Conservation (phyloP, 257 asterid species). For the Plantago major region DNA sequence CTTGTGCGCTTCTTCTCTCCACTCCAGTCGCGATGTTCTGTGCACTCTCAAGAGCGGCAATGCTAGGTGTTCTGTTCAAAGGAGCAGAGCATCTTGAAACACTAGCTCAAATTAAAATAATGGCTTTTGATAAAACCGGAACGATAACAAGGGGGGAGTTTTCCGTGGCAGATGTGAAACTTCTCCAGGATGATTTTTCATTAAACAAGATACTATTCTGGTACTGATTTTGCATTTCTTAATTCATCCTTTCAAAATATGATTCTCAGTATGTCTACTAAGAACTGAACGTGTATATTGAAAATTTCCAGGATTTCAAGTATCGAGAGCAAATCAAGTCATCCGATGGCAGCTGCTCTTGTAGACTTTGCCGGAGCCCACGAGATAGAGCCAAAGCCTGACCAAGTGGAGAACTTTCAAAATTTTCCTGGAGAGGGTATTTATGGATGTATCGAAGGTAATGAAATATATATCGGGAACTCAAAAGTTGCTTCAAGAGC, state of each 20-base stretch:
- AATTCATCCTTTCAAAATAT: not conserved
- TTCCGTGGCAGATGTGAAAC: slow-evolving; percentile 51
- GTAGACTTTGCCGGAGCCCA: slow-evolving; percentile 45
- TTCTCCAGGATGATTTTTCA: slow-evolving; percentile 43
- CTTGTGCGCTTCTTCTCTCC: slow-evolving; percentile 82
- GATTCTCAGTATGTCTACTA: not conserved
- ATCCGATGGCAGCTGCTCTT: slow-evolving; percentile 84
- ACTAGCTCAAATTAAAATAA: slow-evolving; percentile 57
- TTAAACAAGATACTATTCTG: slow-evolving; percentile 50
- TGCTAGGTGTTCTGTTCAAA: slow-evolving; percentile 71
- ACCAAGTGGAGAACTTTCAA: slow-evolving; percentile 49
- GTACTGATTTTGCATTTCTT: slow-evolving; percentile 22
- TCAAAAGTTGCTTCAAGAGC: slow-evolving; percentile 60
- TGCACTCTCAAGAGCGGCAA: slow-evolving; percentile 79
- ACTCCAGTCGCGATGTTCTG: slow-evolving; percentile 91
- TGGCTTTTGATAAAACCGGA: slow-evolving; percentile 94
- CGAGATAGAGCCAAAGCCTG: slow-evolving; percentile 57
- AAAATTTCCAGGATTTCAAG: slow-evolving; percentile 62
- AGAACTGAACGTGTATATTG: not conserved
- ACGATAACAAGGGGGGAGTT: slow-evolving; percentile 86
- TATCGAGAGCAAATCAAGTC: slow-evolving; percentile 82
- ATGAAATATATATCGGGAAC: slow-evolving; percentile 60
- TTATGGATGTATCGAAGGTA: slow-evolving; percentile 58
- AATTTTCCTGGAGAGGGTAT: slow-evolving; percentile 92
- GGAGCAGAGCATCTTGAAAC: slow-evolving; percentile 77